Percentiles rank a stretch among this genome's conserved stretches.
Conservation (phyloP, 129 eudicot species). For the Sambucus nigra region DNA sequence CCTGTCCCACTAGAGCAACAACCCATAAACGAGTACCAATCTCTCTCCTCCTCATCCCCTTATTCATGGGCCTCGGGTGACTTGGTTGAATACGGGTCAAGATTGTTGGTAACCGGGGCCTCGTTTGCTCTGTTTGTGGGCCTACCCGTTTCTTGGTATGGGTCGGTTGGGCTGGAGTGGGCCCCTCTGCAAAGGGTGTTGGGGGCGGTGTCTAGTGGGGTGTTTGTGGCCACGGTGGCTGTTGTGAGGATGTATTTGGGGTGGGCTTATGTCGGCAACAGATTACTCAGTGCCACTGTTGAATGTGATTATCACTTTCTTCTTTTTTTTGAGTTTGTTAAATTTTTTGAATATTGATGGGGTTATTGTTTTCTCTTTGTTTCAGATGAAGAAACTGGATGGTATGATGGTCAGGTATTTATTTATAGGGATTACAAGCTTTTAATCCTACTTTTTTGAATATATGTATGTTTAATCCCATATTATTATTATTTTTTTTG, state of each 20-base stretch:
- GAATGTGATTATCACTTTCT: constrained; percentile 44
- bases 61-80: constrained; percentile 85
- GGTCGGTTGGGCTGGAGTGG: constrained; percentile 56
- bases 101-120: constrained; percentile 48
- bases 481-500: no score
- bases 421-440: no score
- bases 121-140: constrained; percentile 81
- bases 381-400: constrained; percentile 98
- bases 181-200: constrained; percentile 47
- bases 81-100: constrained; percentile 42
- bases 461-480: no score
- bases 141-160: constrained; percentile 82
- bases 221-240: constrained; percentile 49
- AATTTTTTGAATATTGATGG: neutral
- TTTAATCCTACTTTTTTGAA: no score
- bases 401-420: constrained; percentile 98
- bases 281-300: constrained; percentile 92
- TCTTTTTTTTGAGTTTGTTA: neutral
- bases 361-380: constrained; percentile 1
- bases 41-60: constrained; percentile 67
- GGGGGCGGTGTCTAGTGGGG: constrained; percentile 56
- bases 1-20: constrained; percentile 91
- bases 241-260: constrained; percentile 96
- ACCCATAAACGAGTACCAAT: constrained; percentile 81
- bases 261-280: constrained; percentile 93